phyloP scores from a whole-genome alignment of 164 flowering plant species.

The Sextonia rubra region DNA sequence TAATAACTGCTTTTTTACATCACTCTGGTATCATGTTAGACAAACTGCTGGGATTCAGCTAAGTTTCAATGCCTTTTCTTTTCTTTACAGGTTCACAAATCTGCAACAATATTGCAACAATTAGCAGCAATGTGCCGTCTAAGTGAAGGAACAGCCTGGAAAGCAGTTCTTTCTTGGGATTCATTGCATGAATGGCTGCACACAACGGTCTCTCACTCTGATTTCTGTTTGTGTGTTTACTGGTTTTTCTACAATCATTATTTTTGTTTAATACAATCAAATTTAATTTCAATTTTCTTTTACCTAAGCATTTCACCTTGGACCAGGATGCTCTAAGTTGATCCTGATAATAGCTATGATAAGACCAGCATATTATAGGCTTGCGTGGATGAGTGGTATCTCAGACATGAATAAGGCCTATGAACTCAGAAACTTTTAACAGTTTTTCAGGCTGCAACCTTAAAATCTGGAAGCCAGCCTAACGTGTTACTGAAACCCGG shows the following conservation, averaged over 20 bases:
- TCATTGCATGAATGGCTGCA: constrained; percentile 76
- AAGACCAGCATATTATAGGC: too few species aligned
- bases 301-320: neutral
- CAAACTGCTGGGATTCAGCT: neutral
- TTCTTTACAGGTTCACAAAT: constrained; percentile 76
- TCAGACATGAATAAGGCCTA: neutral
- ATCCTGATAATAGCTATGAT: too few species aligned
- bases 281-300: neutral
- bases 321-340: neutral
- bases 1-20: neutral
- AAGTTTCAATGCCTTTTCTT: neutral
- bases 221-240: too few species aligned
- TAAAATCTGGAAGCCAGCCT: neutral
- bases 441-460: neutral
- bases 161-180: constrained; percentile 62
- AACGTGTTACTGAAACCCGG: neutral
- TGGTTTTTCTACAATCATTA: too few species aligned
- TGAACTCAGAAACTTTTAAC: neutral
- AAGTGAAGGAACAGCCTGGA: constrained; percentile 74
- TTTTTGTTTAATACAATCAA: too few species aligned
- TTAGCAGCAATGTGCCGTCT: constrained; percentile 85
- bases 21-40: neutral
- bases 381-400: too few species aligned
- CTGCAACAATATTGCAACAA: constrained; percentile 86
- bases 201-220: constrained; percentile 49